Evolutionary conservation across 306 rosid genomes (phyloP).

Genomic region (Arachis hypogaea): DNA sequence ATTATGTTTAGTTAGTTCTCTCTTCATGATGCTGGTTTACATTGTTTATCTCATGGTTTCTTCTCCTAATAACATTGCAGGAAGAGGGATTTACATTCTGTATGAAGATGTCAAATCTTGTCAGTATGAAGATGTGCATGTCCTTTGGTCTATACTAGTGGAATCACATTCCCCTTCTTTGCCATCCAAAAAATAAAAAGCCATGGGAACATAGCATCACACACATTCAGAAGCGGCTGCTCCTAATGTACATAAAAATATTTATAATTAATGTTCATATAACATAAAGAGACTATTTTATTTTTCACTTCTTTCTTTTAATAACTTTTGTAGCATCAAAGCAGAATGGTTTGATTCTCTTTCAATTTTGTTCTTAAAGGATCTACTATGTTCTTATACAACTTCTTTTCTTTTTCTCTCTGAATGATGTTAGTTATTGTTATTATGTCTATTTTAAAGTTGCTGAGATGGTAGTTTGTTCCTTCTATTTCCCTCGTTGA

Average conservation of each 20-base stretch:
- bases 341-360: constrained; percentile 27
- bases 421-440: constrained; percentile 36
- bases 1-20: not conserved
- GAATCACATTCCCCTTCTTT: constrained; percentile 66
- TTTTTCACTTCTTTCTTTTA: constrained; percentile 16
- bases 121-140: constrained; percentile 87
- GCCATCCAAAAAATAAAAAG: constrained; percentile 57
- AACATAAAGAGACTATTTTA: constrained; percentile 19
- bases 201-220: constrained; percentile 19
- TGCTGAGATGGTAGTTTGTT: constrained; percentile 54
- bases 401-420: not conserved
- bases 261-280: constrained; percentile 43
- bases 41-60: not conserved
- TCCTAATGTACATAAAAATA: constrained; percentile 39
- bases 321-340: constrained; percentile 23
- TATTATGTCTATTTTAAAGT: constrained; percentile 56
- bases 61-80: constrained; percentile 43
- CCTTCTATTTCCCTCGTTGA: constrained; percentile 39
- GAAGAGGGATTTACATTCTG: constrained; percentile 86
- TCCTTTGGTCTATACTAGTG: constrained; percentile 92
- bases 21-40: constrained; percentile 9
- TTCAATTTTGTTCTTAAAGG: constrained; percentile 35
- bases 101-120: constrained; percentile 93
- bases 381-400: constrained; percentile 20
- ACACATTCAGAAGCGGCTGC: constrained; percentile 36